phyloP scores from a whole-genome alignment of 352 stramenopile genomes.

The Pythium aristosporum region DNA sequence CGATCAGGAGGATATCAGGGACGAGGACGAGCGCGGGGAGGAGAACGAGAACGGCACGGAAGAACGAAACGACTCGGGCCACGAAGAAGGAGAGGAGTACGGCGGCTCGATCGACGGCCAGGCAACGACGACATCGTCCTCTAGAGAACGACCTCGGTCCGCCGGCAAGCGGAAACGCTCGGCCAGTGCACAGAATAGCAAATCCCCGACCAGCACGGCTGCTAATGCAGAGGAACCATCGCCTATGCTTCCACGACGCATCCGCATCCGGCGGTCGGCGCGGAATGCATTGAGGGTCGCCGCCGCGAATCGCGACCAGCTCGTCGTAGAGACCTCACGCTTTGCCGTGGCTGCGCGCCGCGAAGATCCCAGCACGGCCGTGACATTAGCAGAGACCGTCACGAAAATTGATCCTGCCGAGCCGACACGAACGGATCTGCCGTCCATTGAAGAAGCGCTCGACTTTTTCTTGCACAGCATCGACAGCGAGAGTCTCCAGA shows the following conservation, averaged over 20 bases:
- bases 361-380: not conserved
- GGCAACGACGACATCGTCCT: not conserved
- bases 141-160: not conserved
- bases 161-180: conserved; percentile 4
- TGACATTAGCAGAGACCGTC: not conserved
- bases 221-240: not conserved
- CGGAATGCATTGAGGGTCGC: conserved; percentile 17
- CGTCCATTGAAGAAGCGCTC: conserved; percentile 30
- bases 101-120: too few relatives aligned
- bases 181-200: not conserved
- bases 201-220: not conserved
- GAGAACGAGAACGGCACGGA: not conserved
- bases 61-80: not conserved
- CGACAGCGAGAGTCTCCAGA: not conserved
- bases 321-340: conserved; percentile 1
- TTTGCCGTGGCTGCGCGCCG: not conserved
- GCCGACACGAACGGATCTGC: conserved; percentile 3
- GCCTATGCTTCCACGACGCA: conserved; percentile 11
- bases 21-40: not conserved
- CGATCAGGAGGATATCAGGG: not conserved
- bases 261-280: conserved; percentile 19
- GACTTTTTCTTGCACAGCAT: conserved; percentile 27
- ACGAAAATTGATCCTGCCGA: conserved; percentile 6
- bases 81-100: not conserved
- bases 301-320: conserved; percentile 10